phyloP scores from a whole-genome alignment of 192 early-diverging fungal species.

The Coemansia sp. region DNA sequence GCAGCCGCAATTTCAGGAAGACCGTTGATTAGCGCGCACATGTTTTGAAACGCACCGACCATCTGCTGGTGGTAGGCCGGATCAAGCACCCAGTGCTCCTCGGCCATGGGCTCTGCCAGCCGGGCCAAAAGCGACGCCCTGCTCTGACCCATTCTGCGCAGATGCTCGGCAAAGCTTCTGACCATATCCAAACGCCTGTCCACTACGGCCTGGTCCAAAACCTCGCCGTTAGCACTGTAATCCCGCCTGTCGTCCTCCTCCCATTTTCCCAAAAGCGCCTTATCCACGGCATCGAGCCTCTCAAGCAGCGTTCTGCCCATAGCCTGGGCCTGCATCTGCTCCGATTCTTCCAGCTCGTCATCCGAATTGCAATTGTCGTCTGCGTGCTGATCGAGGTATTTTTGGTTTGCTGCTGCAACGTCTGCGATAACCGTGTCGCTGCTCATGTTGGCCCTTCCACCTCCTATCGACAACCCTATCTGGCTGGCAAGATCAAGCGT shows the following conservation, averaged over 20 bases:
- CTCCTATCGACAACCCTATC: conserved; percentile 20
- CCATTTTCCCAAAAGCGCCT: conserved; percentile 4
- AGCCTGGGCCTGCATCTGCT: conserved; percentile 25
- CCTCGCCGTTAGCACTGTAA: conserved; percentile 22
- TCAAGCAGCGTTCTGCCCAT: conserved; percentile 9
- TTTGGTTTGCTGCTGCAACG: conserved; percentile 14
- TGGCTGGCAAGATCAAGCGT: conserved; percentile 29
- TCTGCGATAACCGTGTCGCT: neutral
- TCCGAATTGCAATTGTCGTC: conserved; percentile 37
- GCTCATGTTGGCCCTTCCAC: neutral
- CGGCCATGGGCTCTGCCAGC: conserved; percentile 35
- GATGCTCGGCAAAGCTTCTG: conserved; percentile 22
- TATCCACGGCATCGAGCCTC: conserved; percentile 8
- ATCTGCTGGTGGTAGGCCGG: conserved; percentile 34
- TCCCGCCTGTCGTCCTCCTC: conserved; percentile 26
- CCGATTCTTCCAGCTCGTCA: conserved; percentile 33
- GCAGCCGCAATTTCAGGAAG: conserved; percentile 29
- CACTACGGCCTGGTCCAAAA: conserved; percentile 31
- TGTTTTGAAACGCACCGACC: conserved; percentile 30
- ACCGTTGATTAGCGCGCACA: conserved; percentile 26
- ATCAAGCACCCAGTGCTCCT: conserved; percentile 47
- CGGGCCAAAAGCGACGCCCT: conserved; percentile 25
- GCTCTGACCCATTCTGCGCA: conserved; percentile 29
- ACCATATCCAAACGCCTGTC: conserved; percentile 16
- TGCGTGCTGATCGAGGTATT: conserved; percentile 14